phyloP scores from a whole-genome alignment of 2,329 filamentous ascomycete species.

The Massarina eburnea region DNA sequence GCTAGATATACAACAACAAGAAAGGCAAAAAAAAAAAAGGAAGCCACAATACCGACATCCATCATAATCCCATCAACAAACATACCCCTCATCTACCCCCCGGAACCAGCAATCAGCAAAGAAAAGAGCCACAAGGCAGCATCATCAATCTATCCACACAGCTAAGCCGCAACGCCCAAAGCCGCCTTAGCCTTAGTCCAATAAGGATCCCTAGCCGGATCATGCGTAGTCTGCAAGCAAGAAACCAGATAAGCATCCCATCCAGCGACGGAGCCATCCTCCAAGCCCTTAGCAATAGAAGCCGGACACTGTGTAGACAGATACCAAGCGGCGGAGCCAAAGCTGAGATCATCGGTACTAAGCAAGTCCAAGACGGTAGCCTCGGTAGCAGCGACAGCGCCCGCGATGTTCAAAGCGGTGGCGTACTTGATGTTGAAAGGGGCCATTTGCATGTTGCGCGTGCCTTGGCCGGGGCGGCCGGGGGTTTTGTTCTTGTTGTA shows the following conservation, averaged over 20 bases:
- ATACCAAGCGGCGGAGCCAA: conserved; percentile 65
- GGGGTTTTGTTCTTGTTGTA: conserved; percentile 67
- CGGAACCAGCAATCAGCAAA: no score
- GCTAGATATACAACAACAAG: no score
- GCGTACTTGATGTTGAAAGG: conserved; percentile 60
- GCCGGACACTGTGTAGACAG: conserved; percentile 56
- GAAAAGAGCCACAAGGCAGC: no score
- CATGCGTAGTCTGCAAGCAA: conserved; percentile 56
- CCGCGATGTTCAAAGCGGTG: conserved; percentile 45
- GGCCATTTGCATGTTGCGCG: conserved; percentile 66
- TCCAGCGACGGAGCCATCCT: conserved; percentile 50
- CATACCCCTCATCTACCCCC: no score
- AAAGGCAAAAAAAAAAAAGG: no score
- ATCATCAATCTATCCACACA: no score
- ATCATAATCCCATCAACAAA: no score
- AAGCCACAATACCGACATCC: no score
- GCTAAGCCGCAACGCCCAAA: background rate
- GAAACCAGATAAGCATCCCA: conserved; percentile 56
- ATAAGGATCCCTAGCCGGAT: conserved; percentile 49
- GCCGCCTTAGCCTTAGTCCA: conserved; percentile 52
- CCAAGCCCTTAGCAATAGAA: conserved; percentile 48
- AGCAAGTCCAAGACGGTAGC: conserved; percentile 55
- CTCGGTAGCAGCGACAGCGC: conserved; percentile 11
- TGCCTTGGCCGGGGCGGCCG: conserved; percentile 70
- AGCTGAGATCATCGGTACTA: conserved; percentile 52